Evolutionary conservation across 2,329 filamentous ascomycete genomes (phyloP).

Genomic region (Fusarium pseudonygamai): DNA sequence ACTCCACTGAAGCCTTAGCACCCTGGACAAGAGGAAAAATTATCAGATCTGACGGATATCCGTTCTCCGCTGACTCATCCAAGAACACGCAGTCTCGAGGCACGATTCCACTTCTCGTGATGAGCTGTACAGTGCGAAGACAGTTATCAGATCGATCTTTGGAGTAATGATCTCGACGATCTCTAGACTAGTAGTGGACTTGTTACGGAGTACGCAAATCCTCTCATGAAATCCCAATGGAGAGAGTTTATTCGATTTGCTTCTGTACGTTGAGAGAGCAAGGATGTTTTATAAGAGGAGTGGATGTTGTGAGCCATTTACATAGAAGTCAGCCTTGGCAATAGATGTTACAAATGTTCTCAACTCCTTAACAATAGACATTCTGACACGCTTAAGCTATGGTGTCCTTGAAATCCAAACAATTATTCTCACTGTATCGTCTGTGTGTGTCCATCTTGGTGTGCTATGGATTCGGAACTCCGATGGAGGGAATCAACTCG

Average conservation of each 20-base stretch:
- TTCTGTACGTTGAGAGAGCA: not conserved
- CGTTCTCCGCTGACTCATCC: conserved; percentile 8
- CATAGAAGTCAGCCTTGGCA: not conserved
- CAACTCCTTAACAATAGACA: not conserved
- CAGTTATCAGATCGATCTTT: conserved; percentile 31
- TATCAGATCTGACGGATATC: conserved; percentile 12
- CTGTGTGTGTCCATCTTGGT: not conserved
- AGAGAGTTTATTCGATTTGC: not conserved
- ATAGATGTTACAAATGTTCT: not conserved
- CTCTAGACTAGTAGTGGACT: conserved; percentile 1
- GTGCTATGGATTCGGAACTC: not conserved
- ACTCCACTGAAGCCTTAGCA: not conserved
- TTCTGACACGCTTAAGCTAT: not conserved
- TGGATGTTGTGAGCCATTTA: conserved; percentile 20
- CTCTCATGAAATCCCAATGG: not conserved
- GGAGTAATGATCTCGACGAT: not conserved
- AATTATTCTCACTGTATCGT: not conserved
- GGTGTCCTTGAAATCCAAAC: not conserved
- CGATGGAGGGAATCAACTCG: not conserved
- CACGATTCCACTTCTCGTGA: not conserved
- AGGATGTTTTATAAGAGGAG: not conserved
- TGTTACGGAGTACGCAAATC: not conserved
- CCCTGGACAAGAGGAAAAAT: not conserved
- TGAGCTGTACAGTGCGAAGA: conserved; percentile 8
- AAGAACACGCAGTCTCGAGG: not conserved